These are phyloP conservation scores for Flagelloscypha sp. DNA, from an alignment of 768 basidiomycete genomes.

Conservation along the genomic window DNA sequence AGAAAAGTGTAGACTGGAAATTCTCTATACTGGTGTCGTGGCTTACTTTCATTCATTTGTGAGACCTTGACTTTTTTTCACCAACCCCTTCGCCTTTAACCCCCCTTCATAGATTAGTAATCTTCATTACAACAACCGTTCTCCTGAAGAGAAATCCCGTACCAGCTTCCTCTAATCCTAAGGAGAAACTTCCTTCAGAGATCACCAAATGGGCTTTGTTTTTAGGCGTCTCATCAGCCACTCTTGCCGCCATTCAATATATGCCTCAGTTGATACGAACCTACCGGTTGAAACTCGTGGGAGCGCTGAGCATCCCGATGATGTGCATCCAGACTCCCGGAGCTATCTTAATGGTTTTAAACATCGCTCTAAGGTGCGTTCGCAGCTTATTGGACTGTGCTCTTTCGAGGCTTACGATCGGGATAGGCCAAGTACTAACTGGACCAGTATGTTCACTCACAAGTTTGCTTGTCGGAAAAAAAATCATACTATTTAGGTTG, in stretches of 20 bases:
- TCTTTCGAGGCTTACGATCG: slow-evolving; percentile 3
- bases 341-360: slow-evolving; percentile 76
- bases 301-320: slow-evolving; percentile 89
- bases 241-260: slow-evolving; percentile 80
- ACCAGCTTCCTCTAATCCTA: slow-evolving; percentile 19
- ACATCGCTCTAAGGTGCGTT: slow-evolving; percentile 60
- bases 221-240: slow-evolving; percentile 73
- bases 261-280: slow-evolving; percentile 81
- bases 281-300: slow-evolving; percentile 71
- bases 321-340: slow-evolving; percentile 95
- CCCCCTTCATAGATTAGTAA: slow-evolving; percentile 36
- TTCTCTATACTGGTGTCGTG: slow-evolving; percentile 70
- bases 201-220: slow-evolving; percentile 66
- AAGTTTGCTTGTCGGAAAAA: not conserved
- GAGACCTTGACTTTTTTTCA: slow-evolving; percentile 18
- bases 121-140: slow-evolving; percentile 52
- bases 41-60: slow-evolving; percentile 71
- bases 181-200: slow-evolving; percentile 7
- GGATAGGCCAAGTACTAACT: slow-evolving; percentile 66
- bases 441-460: slow-evolving; percentile 55
- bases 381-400: slow-evolving; percentile 1
- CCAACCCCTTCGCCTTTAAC: slow-evolving; percentile 4
- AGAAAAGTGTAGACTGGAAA: slow-evolving; percentile 64
- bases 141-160: slow-evolving; percentile 47
- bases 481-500: slow-evolving; percentile 41